phyloP scores from a whole-genome alignment of 345 rosid genomes.

The Cardamine occulta region DNA sequence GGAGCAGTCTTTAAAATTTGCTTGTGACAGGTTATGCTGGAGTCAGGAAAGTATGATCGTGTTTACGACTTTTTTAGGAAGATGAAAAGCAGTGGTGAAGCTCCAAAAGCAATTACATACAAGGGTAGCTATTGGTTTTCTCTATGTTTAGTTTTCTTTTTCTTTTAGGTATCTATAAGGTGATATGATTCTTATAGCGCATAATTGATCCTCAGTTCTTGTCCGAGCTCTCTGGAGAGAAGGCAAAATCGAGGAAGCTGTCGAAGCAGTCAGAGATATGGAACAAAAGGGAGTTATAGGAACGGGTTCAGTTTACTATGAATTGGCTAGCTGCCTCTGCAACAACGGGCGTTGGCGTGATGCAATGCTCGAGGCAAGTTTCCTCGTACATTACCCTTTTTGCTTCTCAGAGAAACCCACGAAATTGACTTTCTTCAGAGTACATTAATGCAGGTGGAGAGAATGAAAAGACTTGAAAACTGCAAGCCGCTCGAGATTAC shows the following conservation, averaged over 20 bases:
- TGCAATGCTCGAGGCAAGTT: constrained; percentile 73
- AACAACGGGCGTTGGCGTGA: constrained; percentile 78
- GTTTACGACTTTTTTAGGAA: constrained; percentile 71
- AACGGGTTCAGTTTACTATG: constrained; percentile 78
- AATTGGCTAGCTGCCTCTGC: constrained; percentile 91
- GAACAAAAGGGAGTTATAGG: constrained; percentile 89
- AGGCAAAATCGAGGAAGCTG: constrained; percentile 74
- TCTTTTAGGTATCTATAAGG: background rate
- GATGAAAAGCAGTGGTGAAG: constrained; percentile 78
- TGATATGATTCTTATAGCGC: constrained; percentile 23
- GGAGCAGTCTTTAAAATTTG: constrained; percentile 11
- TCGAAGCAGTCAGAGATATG: constrained; percentile 86
- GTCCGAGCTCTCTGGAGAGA: constrained; percentile 86
- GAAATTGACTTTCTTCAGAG: background rate
- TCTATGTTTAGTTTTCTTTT: constrained; percentile 3
- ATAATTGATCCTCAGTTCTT: constrained; percentile 62
- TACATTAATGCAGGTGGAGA: constrained; percentile 60
- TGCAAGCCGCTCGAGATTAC: constrained; percentile 74
- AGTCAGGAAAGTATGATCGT: constrained; percentile 79
- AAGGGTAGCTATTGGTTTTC: constrained; percentile 53
- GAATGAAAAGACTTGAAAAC: constrained; percentile 61
- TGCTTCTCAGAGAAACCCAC: background rate
- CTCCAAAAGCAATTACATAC: constrained; percentile 77
- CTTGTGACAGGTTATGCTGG: constrained; percentile 83
- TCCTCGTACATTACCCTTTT: constrained; percentile 4